phyloP scores from a whole-genome alignment of 495 filamentous ascomycete genomes.

The Extremus antarcticus region DNA sequence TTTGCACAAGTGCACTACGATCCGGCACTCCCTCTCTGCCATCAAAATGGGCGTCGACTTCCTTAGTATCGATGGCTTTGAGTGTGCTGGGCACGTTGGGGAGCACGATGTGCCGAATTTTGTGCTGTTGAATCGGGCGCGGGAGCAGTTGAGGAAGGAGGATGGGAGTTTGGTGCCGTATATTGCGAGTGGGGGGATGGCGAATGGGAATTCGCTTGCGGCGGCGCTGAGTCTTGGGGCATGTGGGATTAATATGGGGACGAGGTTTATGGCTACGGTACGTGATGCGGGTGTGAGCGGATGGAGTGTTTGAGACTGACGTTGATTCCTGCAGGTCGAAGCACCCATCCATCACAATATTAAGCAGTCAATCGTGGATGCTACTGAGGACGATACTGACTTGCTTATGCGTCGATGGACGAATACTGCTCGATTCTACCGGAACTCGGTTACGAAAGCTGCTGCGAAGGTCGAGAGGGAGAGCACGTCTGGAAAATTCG shows the following conservation, averaged over 20 bases:
- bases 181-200: constrained; percentile 91
- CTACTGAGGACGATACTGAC: constrained; percentile 81
- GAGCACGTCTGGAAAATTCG: constrained; percentile 79
- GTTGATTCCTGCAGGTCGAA: constrained; percentile 89
- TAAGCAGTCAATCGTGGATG: constrained; percentile 82
- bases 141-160: constrained; percentile 55
- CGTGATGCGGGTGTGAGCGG: background rate
- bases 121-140: constrained; percentile 75
- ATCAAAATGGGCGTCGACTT: constrained; percentile 95
- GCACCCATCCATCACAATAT: constrained; percentile 86
- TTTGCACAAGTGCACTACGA: constrained; percentile 96
- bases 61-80: constrained; percentile 90
- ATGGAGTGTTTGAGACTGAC: background rate
- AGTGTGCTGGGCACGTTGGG: constrained; percentile 93
- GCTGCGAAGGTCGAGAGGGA: constrained; percentile 74
- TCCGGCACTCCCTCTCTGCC: constrained; percentile 82
- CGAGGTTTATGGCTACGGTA: constrained; percentile 23
- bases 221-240: constrained; percentile 86
- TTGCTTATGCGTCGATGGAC: constrained; percentile 82
- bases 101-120: constrained; percentile 97
- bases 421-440: constrained; percentile 84
- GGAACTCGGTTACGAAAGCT: constrained; percentile 74
- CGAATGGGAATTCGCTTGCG: constrained; percentile 89
- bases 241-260: constrained; percentile 94
- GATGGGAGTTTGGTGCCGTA: constrained; percentile 54